Evolutionary conservation across 1,139 yeast genomes (phyloP).

Genomic region (Ogataea hybrid): DNA sequence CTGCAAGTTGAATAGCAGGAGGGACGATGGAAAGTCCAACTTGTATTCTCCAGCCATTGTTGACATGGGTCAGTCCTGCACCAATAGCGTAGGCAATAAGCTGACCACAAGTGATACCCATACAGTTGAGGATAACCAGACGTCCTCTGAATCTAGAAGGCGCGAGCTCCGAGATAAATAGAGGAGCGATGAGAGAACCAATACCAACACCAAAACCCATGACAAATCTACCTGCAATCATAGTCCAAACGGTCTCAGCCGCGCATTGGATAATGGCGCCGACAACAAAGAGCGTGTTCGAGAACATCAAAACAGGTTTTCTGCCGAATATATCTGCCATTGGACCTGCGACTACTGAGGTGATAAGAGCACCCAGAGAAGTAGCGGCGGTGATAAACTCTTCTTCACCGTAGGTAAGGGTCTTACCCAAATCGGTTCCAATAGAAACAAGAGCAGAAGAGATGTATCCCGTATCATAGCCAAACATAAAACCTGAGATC

Average conservation of each 20-base stretch:
- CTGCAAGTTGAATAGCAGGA: conserved; percentile 69
- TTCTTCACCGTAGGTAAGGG: conserved; percentile 70
- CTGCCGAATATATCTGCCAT: conserved; percentile 82
- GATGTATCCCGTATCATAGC: conserved; percentile 95
- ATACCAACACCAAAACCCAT: conserved; percentile 97
- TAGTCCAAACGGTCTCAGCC: conserved; percentile 79
- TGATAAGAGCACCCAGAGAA: conserved; percentile 84
- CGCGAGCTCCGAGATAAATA: conserved; percentile 87
- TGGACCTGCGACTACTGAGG: conserved; percentile 74
- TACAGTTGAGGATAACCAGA: conserved; percentile 62
- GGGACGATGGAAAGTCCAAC: conserved; percentile 92
- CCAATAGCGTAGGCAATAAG: conserved; percentile 89
- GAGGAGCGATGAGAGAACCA: conserved; percentile 87
- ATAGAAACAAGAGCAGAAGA: conserved; percentile 88
- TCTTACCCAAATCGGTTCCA: conserved; percentile 63
- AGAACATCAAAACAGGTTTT: conserved; percentile 73
- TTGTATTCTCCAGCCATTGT: conserved; percentile 89
- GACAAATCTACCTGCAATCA: conserved; percentile 86
- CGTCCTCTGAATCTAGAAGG: conserved; percentile 93
- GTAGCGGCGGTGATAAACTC: conserved; percentile 95
- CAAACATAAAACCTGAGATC: conserved; percentile 93
- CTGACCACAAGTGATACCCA: conserved; percentile 88
- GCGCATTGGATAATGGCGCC: conserved; percentile 86
- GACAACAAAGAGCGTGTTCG: conserved; percentile 72
- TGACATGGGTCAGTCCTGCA: conserved; percentile 73